Evolutionary conservation across 2,329 filamentous ascomycete genomes (phyloP), one percentile per base, ranked within the genome.

Genomic region (Aureobasidium leucospermi): DNA sequence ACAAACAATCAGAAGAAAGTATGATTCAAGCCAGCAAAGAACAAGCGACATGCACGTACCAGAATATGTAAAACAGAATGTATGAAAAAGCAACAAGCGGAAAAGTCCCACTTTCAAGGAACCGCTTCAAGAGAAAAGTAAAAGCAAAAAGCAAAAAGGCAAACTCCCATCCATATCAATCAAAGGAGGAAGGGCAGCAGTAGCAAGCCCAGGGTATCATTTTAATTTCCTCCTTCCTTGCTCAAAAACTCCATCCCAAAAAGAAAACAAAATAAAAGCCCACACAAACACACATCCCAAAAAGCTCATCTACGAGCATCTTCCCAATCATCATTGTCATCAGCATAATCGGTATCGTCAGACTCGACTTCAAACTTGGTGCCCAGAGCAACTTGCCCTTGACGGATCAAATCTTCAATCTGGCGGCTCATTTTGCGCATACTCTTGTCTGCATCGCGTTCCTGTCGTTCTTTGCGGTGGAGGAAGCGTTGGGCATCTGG

Each of bases 351-450:
- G 11, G 49, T 19, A 41, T 60, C 58, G 5, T 52, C 45, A 39
- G 65, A 69, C 42, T 77, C 73, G 7, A 73, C 64, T 32, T 75
- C 71, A 31, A 76, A 67, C 61, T 74, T 78, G 19, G 73, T 76
- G 6, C 77, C 92, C 16, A 99, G 75, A 1, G 94, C 94, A 71
- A 94, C 88, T 66, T 87, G 87, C 0, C 92, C 94, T 73, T 97
- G 87, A 1, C 86, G 81, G 58, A 99, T 95, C 88, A 99, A 90
- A 36, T 86, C 88, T 68, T 88, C 84, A 49, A 97, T 76, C 66
- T 88, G 85, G 49, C 84, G 80, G 69, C 94, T 95, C 73, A 97
- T 85, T 29, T 87, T 83, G 51, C 85, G 85, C 66, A 97, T 87
- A 56, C 87, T 85, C 45, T 86, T 84, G 66, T 97, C 91, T 7